Conservation (phyloP, 345 rosid genomes). For the Syzygium aromaticum region DNA sequence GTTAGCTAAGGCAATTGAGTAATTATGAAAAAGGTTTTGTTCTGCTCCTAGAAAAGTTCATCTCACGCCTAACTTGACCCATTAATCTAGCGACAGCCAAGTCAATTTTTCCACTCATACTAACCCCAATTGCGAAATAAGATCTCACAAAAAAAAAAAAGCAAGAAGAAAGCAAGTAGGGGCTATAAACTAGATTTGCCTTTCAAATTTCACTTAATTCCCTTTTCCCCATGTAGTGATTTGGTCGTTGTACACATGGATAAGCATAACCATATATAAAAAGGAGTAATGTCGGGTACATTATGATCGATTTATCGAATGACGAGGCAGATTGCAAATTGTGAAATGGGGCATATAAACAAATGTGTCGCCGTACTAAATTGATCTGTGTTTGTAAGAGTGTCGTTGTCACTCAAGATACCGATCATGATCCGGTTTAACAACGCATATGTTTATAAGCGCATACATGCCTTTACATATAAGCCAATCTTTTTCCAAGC, state of each 20-base stretch:
- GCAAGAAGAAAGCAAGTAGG: neutral
- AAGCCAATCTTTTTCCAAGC: neutral
- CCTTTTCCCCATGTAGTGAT: neutral
- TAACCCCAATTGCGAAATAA: neutral
- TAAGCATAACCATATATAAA: neutral
- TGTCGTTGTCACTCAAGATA: neutral
- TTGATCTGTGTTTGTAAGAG: too few relatives aligned
- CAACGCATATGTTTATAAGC: neutral
- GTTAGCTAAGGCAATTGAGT: neutral
- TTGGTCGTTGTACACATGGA: neutral
- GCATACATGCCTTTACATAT: too few relatives aligned
- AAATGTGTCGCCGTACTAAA: too few relatives aligned
- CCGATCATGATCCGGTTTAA: neutral
- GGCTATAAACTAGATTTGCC: neutral
- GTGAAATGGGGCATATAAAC: neutral
- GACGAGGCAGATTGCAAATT: neutral
- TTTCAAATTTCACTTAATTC: neutral
- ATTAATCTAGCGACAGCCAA: neutral
- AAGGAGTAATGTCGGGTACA: neutral
- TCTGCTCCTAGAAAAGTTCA: neutral
- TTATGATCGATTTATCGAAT: neutral
- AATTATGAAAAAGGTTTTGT: neutral
- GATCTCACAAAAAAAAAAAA: neutral
- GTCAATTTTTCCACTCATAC: neutral
- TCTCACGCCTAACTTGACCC: neutral